These are phyloP conservation scores for Blastobotrys persicus DNA, from an alignment of 1,139 yeast species.

Conservation along the genomic window DNA sequence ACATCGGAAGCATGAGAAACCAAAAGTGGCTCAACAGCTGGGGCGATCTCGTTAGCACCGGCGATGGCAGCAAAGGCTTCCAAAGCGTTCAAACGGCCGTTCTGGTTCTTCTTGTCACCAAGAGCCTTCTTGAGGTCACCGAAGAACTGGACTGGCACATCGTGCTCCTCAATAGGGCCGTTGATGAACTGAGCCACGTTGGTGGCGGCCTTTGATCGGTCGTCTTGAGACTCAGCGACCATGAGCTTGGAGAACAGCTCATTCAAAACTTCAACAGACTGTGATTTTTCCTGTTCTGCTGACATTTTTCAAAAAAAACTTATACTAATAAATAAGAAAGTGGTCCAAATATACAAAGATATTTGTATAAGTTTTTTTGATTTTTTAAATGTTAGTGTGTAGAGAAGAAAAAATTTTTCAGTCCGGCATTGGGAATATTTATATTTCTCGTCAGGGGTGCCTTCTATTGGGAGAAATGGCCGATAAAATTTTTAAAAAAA, in stretches of 20 bases:
- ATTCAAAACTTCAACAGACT: slow-evolving; percentile 64
- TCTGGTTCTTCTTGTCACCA: slow-evolving; percentile 71
- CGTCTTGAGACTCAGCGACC: slow-evolving; percentile 75
- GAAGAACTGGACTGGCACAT: slow-evolving; percentile 90
- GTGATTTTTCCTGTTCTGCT: slow-evolving; percentile 18
- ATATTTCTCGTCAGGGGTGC: slow-evolving; percentile 2
- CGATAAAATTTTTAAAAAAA: slow-evolving; percentile 3
- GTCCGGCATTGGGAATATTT: slow-evolving; percentile 1
- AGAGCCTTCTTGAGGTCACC: slow-evolving; percentile 71
- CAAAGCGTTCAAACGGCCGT: slow-evolving; percentile 69
- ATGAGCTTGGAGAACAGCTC: slow-evolving; percentile 91
- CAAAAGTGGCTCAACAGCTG: slow-evolving; percentile 93
- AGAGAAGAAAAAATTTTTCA: slow-evolving; percentile 11
- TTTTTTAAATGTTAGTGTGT: neutral
- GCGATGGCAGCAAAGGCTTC: slow-evolving; percentile 85
- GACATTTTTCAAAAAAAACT: slow-evolving; percentile 14
- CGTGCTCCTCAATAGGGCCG: slow-evolving; percentile 97
- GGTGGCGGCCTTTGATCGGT: slow-evolving; percentile 81
- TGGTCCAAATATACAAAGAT: slow-evolving; percentile 15
- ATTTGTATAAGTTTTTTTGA: neutral
- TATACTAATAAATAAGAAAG: slow-evolving; percentile 16
- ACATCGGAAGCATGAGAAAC: slow-evolving; percentile 71
- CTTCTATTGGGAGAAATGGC: neutral
- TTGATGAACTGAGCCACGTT: slow-evolving; percentile 92
- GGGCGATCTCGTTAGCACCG: slow-evolving; percentile 71